Evolutionary conservation across 1,284 basidiomycete species (phyloP), one percentile per base, ranked within the genome.

Genomic region (Cutaneotrichosporon sp.): DNA sequence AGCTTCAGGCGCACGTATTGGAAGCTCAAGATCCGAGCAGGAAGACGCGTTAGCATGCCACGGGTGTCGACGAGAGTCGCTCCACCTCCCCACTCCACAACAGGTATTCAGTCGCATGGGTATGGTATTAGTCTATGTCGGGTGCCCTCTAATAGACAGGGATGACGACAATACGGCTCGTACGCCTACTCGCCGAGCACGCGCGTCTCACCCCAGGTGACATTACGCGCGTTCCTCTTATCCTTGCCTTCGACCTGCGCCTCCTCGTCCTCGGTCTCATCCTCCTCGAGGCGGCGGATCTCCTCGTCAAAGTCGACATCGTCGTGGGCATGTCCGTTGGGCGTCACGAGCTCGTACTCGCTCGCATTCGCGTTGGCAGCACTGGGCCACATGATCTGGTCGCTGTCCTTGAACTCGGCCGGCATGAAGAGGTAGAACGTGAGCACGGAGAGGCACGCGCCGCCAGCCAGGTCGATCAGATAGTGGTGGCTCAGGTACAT

Each of bases 401-500:
- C 83, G 16, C 85, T 73, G 60, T 87, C 86, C 69, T 86, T 86
- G 69, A 93, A 84, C 65, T 90, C 87, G 67, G 90, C 87, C 0
- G 92, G 91, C 72, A 96, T 87, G 81, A 89, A 89, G 70, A 91
- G 79, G 82, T 96, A 97, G 84, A 98, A 99, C 74, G 86, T 89
- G 14, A 87, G 85, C 16, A 90, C 89, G 22, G 93, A 89, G 64
- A 99, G 85, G 76, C 94, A 97, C 0, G 91, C 92, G 8, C 96
- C 96, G 4, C 89, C 91, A 42, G 95, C 91, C 71, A 98, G 89
- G 76, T 99, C 97, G 81, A 99, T 92, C 71, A 98, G 88, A 84
- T 98, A 99, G 83, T 98, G 93, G 78, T 97, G 94, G 6, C 91
- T 92, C 71, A 96, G 88, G 83, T 97, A 97, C 96, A 99, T 99